Base-by-base conservation (phyloP, 768 basidiomycete genomes). In the Phanerochaete sordida region DNA sequence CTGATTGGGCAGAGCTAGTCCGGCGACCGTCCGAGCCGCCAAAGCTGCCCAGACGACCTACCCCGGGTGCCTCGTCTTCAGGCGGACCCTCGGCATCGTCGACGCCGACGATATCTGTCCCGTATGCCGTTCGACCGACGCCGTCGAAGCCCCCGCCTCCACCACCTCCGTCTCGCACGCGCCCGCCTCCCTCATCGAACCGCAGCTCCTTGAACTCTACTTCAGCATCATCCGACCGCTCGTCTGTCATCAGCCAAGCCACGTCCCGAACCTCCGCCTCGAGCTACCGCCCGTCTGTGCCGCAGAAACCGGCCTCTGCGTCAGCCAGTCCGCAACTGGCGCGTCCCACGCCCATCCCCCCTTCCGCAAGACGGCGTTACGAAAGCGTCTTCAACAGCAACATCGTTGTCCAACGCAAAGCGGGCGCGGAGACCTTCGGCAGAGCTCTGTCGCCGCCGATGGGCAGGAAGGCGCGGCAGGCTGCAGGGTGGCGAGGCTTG, bases 401-500 rank as follows among this genome's bases (percentile, higher is more conserved):
- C 64, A 70, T 87, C 2, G 62, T 80, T 13, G 82, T 83, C 59
- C 75, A 74, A 57, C 78, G 80, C 27, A 76, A 72, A 56, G 78
- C 75, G 1, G 54, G 50, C 2, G 7, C 23, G 26, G 49, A 43
- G 11, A 26, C 21, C 48, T 19, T 21, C 11, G 58, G 50, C 15
- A 31, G 58, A 39, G 49, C 62, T 15, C 56, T 62, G 50, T 65
- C 65, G 12, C 64, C 68, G 15, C 66, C 16, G 59, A 74, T 55
- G 71, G 76, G 49, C 16, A 77, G 79, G 62, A 79, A 81, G 46
- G 68, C 67, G 43, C 71, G 85, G 58, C 81, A 84, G 58, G 85
- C 87, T 1, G 84, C 82, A 2, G 90, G 90, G 2, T 93, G 90
- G 90, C 76, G 88, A 46, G 88, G 84, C 9, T 68, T 87, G 43